Conservation (phyloP, 257 asterid genomes). For the Datura wrightii region DNA sequence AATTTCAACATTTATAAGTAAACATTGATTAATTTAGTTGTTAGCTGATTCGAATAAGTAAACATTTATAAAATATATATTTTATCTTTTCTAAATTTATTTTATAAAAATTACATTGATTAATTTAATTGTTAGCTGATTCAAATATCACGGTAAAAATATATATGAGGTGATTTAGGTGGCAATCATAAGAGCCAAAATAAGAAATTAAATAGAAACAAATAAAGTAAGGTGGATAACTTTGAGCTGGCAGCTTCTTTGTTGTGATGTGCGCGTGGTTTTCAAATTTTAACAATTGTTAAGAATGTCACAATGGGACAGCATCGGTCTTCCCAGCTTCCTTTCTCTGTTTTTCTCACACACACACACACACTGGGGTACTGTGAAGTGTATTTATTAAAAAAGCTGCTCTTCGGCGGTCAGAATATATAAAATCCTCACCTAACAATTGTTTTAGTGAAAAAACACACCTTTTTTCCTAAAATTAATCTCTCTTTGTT, state of each 20-base stretch:
- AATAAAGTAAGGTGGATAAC: not conserved
- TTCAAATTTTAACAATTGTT: not conserved
- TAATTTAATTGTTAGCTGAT: too few relatives aligned
- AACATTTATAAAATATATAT: too few relatives aligned
- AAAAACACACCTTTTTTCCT: not conserved
- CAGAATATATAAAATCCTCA: constrained; percentile 33
- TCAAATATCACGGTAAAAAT: too few relatives aligned
- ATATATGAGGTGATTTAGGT: not conserved
- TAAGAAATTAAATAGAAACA: not conserved
- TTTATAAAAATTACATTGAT: too few relatives aligned
- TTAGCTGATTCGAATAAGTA: too few relatives aligned
- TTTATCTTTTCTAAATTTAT: too few relatives aligned
- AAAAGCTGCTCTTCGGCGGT: constrained; percentile 34
- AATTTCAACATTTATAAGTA: too few relatives aligned
- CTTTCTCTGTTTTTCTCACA: constrained; percentile 36
- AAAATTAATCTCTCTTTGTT: not conserved
- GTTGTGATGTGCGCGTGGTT: constrained; percentile 49
- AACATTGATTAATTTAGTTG: too few relatives aligned
- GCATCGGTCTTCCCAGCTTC: constrained; percentile 38
- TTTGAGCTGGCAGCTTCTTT: constrained; percentile 21
- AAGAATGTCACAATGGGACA: constrained; percentile 60
- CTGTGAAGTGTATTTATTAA: constrained; percentile 25
- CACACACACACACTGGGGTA: constrained; percentile 28
- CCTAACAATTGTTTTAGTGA: constrained; percentile 29
- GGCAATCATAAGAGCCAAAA: not conserved